Evolutionary conservation across 2,329 filamentous ascomycete species (phyloP), one percentile per base, ranked within the genome.

Genomic region (Xylaria polymorpha): DNA sequence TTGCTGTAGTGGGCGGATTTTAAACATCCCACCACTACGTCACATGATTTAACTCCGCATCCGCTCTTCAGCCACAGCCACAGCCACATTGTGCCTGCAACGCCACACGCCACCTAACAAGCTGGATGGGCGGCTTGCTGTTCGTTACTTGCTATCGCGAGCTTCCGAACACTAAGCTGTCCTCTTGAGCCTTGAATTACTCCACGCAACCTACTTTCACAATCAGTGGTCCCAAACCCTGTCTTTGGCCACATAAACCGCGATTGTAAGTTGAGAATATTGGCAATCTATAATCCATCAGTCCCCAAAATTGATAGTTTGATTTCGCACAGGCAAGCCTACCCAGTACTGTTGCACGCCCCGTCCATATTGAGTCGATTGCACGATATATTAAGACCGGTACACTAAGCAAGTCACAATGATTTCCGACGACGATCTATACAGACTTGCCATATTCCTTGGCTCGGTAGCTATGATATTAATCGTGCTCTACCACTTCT

Each of bases 371-470:
- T 39, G 32, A 55, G 43, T 22, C 62, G 60, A 63, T 69, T 57
- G 53, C 63, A 64, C 73, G 44, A 60, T 37, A 53, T 9, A 44
- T 35, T 61, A 50, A 63, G 50, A 60, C 37, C 22, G n/a, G n/a
- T 39, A 61, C 58, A 18, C 22, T 55, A 14, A 68, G 44, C 25
- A 71, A 67, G 70, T 77, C 85, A 92, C 77, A 58, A 99, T 99
- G 96, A 98, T 99, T 80, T 92, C 94, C 80, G 96, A 99, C 89
- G 85, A 87, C 80, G 91, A 96, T 74, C 91, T 99, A 77, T 98
- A 98, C 87, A 88, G 88, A 71, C 89, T 99, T 37, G 94, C 96
- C 81, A 90, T 98, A 80, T 95, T 98, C 81, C 92, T 99, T 69
- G 96, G 96, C 83, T 92, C 90, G 64, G 88, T 91, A 48, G 90